phyloP scores from a whole-genome alignment of 108 stramenopile genomes.

The Cyclotella cryptica region DNA sequence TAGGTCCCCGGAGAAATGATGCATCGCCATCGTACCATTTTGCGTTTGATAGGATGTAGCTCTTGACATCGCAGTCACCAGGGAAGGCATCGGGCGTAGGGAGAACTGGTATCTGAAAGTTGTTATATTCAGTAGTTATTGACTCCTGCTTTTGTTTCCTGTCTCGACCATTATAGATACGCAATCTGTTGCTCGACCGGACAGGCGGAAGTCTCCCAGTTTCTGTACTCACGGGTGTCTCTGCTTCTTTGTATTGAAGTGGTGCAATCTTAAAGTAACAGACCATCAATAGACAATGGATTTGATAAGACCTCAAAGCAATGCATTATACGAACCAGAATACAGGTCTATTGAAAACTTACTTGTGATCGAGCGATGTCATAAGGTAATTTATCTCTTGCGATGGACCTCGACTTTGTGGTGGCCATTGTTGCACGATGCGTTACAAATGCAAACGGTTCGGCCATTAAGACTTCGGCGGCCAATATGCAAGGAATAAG shows the following conservation, averaged over 20 bases:
- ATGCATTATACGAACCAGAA: neutral
- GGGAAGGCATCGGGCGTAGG: conserved; percentile 47
- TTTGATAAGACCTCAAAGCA: neutral
- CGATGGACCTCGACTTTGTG: neutral
- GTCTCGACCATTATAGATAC: neutral
- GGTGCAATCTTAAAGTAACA: neutral
- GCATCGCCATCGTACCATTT: conserved; percentile 63
- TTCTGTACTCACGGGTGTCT: neutral
- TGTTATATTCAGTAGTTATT: neutral
- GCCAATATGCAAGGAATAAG: neutral
- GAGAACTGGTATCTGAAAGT: neutral
- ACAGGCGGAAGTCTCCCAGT: neutral
- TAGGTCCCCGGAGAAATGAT: conserved; percentile 59
- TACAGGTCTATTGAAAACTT: neutral
- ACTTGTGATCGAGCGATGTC: neutral
- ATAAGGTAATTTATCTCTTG: neutral
- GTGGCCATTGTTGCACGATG: neutral
- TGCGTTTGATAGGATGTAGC: conserved; percentile 48
- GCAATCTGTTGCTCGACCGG: neutral
- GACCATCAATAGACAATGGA: neutral
- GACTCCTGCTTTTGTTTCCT: neutral
- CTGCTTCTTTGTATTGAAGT: neutral
- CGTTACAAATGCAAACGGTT: neutral
- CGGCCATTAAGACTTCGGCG: neutral
- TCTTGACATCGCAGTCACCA: conserved; percentile 73